Conservation (phyloP, 805 yeast species). For the Candida taoyuanica region DNA sequence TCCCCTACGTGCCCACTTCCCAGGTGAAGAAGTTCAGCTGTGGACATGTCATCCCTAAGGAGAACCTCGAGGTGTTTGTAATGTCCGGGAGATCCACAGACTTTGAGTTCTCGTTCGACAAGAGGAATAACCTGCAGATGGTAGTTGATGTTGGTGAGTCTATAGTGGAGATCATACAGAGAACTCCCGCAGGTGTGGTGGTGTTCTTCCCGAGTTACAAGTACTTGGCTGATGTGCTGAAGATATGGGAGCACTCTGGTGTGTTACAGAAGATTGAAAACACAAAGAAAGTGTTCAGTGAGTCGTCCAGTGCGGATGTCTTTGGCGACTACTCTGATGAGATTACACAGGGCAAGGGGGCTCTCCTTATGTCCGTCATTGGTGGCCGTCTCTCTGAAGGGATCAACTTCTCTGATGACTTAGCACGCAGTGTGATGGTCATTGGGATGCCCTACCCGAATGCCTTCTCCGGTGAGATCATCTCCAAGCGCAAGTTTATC, state of each 20-base stretch:
- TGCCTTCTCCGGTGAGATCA: conserved; percentile 71
- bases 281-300: conserved; percentile 50
- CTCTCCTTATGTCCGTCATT: conserved; percentile 75
- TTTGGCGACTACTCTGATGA: conserved; percentile 47
- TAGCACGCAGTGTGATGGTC: conserved; percentile 86
- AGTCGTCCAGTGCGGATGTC: conserved; percentile 46
- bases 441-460: conserved; percentile 90
- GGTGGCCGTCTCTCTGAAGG: conserved; percentile 95
- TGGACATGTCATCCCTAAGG: conserved; percentile 77
- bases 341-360: conserved; percentile 44
- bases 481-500: conserved; percentile 64
- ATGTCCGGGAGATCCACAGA: conserved; percentile 28
- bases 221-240: conserved; percentile 50
- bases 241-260: conserved; percentile 44
- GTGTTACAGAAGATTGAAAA: conserved; percentile 32
- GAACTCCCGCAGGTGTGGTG: conserved; percentile 72
- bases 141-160: conserved; percentile 47
- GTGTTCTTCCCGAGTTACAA: conserved; percentile 82
- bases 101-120: conserved; percentile 67
- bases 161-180: conserved; percentile 36
- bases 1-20: conserved; percentile 47
- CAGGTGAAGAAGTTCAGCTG: conserved; percentile 59
- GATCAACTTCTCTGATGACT: conserved; percentile 78
- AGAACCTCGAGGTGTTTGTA: conserved; percentile 59
- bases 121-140: conserved; percentile 44